Evolutionary conservation across 805 yeast species (phyloP), one percentile per base, ranked within the genome.

Genomic region (Candida silvicultrix): DNA sequence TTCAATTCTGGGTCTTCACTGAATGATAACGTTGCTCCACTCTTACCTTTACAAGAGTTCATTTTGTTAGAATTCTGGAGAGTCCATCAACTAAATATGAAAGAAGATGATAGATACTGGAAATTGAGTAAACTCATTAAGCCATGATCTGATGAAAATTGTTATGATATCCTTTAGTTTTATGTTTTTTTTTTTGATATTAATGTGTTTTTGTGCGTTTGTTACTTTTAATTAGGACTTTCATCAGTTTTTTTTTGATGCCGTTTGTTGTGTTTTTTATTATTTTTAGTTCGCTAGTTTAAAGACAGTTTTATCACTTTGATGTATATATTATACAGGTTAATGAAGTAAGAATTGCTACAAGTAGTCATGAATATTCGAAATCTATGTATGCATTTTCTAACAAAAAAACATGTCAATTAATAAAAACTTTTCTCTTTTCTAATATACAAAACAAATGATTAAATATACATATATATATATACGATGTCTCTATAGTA

Each of bases 101-200:
- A 71, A 35, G 85, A 82, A 47, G 78, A 74, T 38, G 90, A 85
- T 53, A 69, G 94, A 52, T 80, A 83, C 5, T 85, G 90, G 85
- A 75, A 81, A 45, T 67, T 83, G 59, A 84, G 90, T 65, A 77
- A 85, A 56, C 28, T 34, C 2, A 29, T 45, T 11, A 40, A 45
- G 19, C 32, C 31, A 20, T 45, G 34, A 36, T 23, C 5, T 23
- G 25, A 23, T 23, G 25, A 6, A 5, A 23, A 23, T 23, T 23
- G 9, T 6, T 23, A 23, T 29, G 5, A 32, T 32, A 15, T 32
- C 18, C n/a, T 34, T 34, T 18, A 8, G 11, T 34, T 16, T 2
- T 5, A 32, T 18, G 4, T 18, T 18, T 34, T 7, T 3, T 3
- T 34, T 18, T 18, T 3, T 11, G 16, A 7, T 18, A 21, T 18